phyloP scores from a whole-genome alignment of 306 rosid genomes.

The Citrullus amarus region DNA sequence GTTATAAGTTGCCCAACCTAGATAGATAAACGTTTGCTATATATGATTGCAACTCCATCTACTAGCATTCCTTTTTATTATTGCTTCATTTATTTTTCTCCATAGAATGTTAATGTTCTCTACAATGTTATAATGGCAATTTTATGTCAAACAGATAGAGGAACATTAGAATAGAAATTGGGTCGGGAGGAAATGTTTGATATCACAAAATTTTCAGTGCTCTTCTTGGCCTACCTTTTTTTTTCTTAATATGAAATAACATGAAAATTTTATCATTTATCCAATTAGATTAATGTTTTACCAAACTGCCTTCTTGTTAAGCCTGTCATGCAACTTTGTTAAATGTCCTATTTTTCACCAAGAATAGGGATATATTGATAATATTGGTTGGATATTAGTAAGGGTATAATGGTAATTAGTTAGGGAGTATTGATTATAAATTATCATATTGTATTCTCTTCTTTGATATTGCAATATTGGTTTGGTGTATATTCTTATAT shows the following conservation, averaged over 20 bases:
- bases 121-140: not conserved
- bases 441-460: too few species aligned
- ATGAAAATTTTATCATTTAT: not conserved
- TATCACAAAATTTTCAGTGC: not conserved
- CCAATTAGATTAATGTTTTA: not conserved
- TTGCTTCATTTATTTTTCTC: not conserved
- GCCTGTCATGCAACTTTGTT: not conserved
- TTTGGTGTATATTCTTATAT: too few species aligned
- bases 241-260: not conserved
- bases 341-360: not conserved
- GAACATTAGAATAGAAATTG: not conserved
- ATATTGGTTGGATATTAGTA: too few species aligned
- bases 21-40: not conserved
- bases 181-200: not conserved
- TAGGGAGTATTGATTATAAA: too few species aligned
- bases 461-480: too few species aligned
- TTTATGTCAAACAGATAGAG: not conserved
- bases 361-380: not conserved
- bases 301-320: not conserved
- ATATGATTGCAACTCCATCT: not conserved
- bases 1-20: not conserved
- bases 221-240: not conserved
- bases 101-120: not conserved
- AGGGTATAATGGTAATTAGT: too few species aligned
- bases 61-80: not conserved